Evolutionary conservation across 495 filamentous ascomycete species (phyloP), one percentile per base, ranked within the genome.

Genomic region (Penicillium coffeae): DNA sequence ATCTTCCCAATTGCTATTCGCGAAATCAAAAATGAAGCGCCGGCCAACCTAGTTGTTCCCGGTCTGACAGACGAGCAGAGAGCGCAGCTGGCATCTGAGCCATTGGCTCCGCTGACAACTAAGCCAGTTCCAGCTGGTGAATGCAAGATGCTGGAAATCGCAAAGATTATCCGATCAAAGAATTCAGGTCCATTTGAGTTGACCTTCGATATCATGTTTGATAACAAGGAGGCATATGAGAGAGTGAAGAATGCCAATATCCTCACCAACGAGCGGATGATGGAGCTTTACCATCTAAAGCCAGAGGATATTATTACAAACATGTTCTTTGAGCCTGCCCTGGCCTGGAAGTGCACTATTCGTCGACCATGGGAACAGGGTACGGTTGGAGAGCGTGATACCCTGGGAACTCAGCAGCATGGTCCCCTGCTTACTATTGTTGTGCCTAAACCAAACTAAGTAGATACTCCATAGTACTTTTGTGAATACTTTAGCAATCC

Each of bases 151-250:
- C 10, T 38, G 0, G 65, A 73, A 35, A 52, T 76, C 14, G 69
- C 76, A 0, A 60, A 59, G n/a, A 60, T 76, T 2, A 59, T 80
- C 8, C 60, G 75, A 3, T 72, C 69, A 10, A 80, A 78, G 59
- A 80, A 78, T 48, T 50, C 74, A 0, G 77, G 75, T 0, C 75
- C 77, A 3, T 78, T 59, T 48, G 74, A 77, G 50, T 57, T 79
- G 18, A 78, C 75, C 3, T 62, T 78, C 22, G 74, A 80, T 42
- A 58, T 77, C 30, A 71, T 80, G 51, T 78, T 80, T 42, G 61
- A 64, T 12, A 54, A 47, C 10, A 30, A 41, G 20, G 61, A 52
- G 3, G 53, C 58, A 0, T 77, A 69, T 47, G 32, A 64, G 3
- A 42, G 47, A 3, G 60, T 75, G 2, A 69, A 71, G 38, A 55